These are phyloP conservation scores for Aphanocladium album DNA, from an alignment of 2,329 filamentous ascomycete genomes.

Conservation along the genomic window DNA sequence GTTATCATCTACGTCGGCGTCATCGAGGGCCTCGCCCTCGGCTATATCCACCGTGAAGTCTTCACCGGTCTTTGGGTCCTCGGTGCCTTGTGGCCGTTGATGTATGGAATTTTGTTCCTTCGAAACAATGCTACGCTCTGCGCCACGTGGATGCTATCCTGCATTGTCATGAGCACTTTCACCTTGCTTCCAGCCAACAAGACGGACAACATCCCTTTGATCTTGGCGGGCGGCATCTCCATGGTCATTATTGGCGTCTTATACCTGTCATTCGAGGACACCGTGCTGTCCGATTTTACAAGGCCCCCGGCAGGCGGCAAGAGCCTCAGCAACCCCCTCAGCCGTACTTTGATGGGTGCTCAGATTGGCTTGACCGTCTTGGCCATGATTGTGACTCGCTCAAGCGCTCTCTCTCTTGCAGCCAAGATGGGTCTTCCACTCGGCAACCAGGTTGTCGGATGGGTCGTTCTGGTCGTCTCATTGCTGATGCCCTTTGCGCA, in stretches of 20 bases:
- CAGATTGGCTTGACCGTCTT: constrained; percentile 76
- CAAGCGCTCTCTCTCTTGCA: constrained; percentile 79
- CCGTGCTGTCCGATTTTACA: constrained; percentile 40
- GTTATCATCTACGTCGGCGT: constrained; percentile 63
- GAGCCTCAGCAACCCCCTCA: constrained; percentile 37
- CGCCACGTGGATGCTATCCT: constrained; percentile 69
- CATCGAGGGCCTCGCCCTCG: constrained; percentile 78
- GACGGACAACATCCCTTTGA: constrained; percentile 66
- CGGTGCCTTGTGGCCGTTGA: constrained; percentile 70
- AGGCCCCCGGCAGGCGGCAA: constrained; percentile 12
- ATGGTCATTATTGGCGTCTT: constrained; percentile 73
- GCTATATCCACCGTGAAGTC: constrained; percentile 86
- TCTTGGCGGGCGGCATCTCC: constrained; percentile 68
- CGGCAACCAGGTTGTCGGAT: constrained; percentile 84
- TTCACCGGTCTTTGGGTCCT: constrained; percentile 75
- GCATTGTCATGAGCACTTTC: constrained; percentile 80
- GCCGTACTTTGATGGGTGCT: constrained; percentile 58
- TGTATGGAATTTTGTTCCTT: constrained; percentile 70
- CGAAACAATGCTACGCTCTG: constrained; percentile 58
- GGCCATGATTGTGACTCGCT: constrained; percentile 79
- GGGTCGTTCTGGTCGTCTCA: constrained; percentile 69
- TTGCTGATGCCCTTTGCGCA: constrained; percentile 78
- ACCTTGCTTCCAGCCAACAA: constrained; percentile 87
- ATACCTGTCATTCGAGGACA: constrained; percentile 77
- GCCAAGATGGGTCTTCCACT: constrained; percentile 77